Percentiles rank a stretch among this genome's conserved stretches.
Evolutionary conservation across 1,139 yeast species (phyloP).

Genomic region (Debaryomyces nepalensis): DNA sequence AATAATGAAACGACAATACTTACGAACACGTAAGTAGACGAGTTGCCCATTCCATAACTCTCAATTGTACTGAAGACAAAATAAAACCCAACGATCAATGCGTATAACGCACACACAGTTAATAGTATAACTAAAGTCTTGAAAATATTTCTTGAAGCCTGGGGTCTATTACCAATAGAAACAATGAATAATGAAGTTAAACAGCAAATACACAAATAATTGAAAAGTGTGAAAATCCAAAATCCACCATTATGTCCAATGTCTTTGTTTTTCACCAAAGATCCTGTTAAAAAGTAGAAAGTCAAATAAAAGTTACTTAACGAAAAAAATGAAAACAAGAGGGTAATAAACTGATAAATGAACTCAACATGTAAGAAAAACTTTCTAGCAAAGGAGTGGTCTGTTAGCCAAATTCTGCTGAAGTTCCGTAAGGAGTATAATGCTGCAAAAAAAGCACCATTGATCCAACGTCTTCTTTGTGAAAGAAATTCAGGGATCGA

Average conservation of each 20-base stretch:
- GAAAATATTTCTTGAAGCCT: slow-evolving; percentile 76
- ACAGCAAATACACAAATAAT: slow-evolving; percentile 79
- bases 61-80: slow-evolving; percentile 67
- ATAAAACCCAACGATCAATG: slow-evolving; percentile 79
- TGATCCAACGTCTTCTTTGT: slow-evolving; percentile 97
- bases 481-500: slow-evolving; percentile 86
- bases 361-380: slow-evolving; percentile 82
- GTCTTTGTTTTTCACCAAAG: slow-evolving; percentile 57
- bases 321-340: slow-evolving; percentile 86
- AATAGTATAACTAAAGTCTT: slow-evolving; percentile 70
- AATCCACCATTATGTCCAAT: slow-evolving; percentile 75
- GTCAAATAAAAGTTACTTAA: slow-evolving; percentile 89
- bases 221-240: slow-evolving; percentile 80
- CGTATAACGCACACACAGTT: slow-evolving; percentile 79
- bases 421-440: slow-evolving; percentile 82
- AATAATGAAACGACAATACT: slow-evolving; percentile 82
- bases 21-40: slow-evolving; percentile 59
- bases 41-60: slow-evolving; percentile 40
- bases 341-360: slow-evolving; percentile 73
- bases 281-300: slow-evolving; percentile 90
- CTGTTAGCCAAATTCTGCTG: slow-evolving; percentile 82
- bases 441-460: slow-evolving; percentile 97
- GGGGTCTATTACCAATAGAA: slow-evolving; percentile 96
- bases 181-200: slow-evolving; percentile 85
- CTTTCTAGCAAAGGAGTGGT: slow-evolving; percentile 77